These are phyloP conservation scores for Suillus americanus DNA, from an alignment of 768 basidiomycete species.

Conservation along the genomic window DNA sequence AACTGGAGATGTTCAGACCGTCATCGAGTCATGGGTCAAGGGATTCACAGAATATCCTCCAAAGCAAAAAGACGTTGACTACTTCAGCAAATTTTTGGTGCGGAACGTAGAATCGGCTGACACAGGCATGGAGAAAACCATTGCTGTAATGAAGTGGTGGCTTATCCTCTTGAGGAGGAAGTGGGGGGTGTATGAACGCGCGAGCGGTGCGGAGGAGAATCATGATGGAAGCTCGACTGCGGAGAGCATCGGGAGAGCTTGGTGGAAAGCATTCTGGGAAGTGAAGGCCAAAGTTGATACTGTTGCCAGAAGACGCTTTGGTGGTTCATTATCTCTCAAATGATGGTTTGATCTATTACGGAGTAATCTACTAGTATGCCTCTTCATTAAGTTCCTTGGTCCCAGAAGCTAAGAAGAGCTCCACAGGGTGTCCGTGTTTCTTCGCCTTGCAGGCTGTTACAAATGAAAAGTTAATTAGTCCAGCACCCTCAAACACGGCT, in stretches of 20 bases:
- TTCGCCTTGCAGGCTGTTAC: slow-evolving; percentile 31
- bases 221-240: slow-evolving; percentile 33
- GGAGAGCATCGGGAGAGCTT: slow-evolving; percentile 56
- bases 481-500: slow-evolving; percentile 50
- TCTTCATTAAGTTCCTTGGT: slow-evolving; percentile 28
- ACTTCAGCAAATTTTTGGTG: slow-evolving; percentile 71
- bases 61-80: slow-evolving; percentile 70
- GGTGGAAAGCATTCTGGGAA: slow-evolving; percentile 80
- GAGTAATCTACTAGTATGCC: neutral
- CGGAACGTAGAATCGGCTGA: slow-evolving; percentile 67
- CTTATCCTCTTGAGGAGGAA: slow-evolving; percentile 61
- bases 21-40: slow-evolving; percentile 77
- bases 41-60: slow-evolving; percentile 62
- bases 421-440: slow-evolving; percentile 32
- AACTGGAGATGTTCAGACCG: slow-evolving; percentile 67
- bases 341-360: slow-evolving; percentile 29
- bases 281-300: slow-evolving; percentile 68
- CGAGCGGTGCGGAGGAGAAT: slow-evolving; percentile 28
- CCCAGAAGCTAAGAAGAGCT: slow-evolving; percentile 61
- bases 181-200: slow-evolving; percentile 59
- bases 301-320: slow-evolving; percentile 67
- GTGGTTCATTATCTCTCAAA: slow-evolving; percentile 64
- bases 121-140: slow-evolving; percentile 66
- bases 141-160: slow-evolving; percentile 84
- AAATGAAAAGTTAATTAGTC: slow-evolving; percentile 46